Base-by-base conservation (phyloP, 352 stramenopile genomes). In the Phytophthora brassicae region DNA sequence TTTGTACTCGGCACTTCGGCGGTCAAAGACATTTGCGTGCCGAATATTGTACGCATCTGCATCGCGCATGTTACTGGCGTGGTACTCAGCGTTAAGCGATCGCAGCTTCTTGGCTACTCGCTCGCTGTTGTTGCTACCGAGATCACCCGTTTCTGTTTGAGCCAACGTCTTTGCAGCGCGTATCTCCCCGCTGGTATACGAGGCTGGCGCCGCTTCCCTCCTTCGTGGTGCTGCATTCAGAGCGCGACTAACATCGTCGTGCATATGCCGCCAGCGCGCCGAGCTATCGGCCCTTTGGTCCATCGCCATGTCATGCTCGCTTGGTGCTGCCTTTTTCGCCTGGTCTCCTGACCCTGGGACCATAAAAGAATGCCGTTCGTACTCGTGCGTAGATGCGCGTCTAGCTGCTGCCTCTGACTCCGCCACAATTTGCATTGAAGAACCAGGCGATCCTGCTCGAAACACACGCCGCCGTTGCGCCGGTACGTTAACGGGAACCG, bases 41-140 rank as follows among this genome's bases (percentile, higher is more conserved):
- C 69, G 66, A 47, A 88, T 69, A n/a, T 74, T 75, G 29, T 72
- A 84, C 7, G 44, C 61, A 39, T 77, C 69, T 45, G 59, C 56
- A 9, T 66, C 61, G 17, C 69, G 66, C 62, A 87, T 72, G 44
- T 72, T 75, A 38, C 81, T 88, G 20, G 79, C 80, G 44, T 84
- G 73, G 66, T 86, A 92, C 66, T 90, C 80, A n/a, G 76, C 79
- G 36, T 92, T 80, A 13, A 90, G 66, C 12, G 77, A 87, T 53
- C 81, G 86, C 33, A 90, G 76, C 57, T 89, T 90, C 55, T 88
- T 87, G 17, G 79, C 79, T 31, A 86, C 78, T n/a, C 70, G 71
- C 45, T 88, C 77, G 54, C 55, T 75, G 46, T 83, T 86, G 70
- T 88, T 87, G 28, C 70, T 56, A 3, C 67, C 66, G 12, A 92